Evolutionary conservation across 2,329 filamentous ascomycete genomes (phyloP), one percentile per base, ranked within the genome.

Genomic region (Coniosporium tulheliwenetii): DNA sequence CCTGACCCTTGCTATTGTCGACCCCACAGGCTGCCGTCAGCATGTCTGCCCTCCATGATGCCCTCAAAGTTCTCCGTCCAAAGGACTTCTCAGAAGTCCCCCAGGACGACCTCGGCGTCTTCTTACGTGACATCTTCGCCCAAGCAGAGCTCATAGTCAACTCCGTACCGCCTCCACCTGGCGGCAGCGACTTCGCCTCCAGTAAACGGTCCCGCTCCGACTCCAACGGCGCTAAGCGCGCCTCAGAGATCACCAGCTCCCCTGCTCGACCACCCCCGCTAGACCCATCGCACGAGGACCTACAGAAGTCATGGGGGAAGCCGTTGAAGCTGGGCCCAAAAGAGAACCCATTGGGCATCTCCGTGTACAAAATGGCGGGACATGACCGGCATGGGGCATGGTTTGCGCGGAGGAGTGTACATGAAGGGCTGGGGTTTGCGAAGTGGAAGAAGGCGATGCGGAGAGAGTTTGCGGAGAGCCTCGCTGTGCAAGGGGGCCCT

Each of bases 231-330:
- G 69, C 66, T 9, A 54, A 55, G 36, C 67, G 62, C 46, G 63
- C 67, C 30, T 65, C 68, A 37, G 66, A 76, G 45, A 61, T 77
- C 40, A 65, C 66, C 35, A 56, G 68, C 41, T 73, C 75, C 2
- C 52, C 64, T 13, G 70, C 66, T 7, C 66, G 71, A 39, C 58
- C 64, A 39, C 58, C 60, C 31, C 63, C 69, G 2, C 62, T 70
- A 2, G 61, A 70, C 15, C 59, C 69, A 8, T 61, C 74, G n/a
- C 66, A 76, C 30, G 65, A 64, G 26, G 63, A 70, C 14, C 62
- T 94, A n/a, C 77, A 79, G 43, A 82, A 82, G 53, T 75, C 85
- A 60, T 95, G 89, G 86, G 73, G 75, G 36, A 94, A 93, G 58
- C 81, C 85, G 35, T 64, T 87, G 52, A 89, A 85, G 60, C 61